A percentile compares a stretch with the other conserved stretches of the same genome.
Conservation (phyloP, 345 rosid genomes). For the Lumnitzera littorea region DNA sequence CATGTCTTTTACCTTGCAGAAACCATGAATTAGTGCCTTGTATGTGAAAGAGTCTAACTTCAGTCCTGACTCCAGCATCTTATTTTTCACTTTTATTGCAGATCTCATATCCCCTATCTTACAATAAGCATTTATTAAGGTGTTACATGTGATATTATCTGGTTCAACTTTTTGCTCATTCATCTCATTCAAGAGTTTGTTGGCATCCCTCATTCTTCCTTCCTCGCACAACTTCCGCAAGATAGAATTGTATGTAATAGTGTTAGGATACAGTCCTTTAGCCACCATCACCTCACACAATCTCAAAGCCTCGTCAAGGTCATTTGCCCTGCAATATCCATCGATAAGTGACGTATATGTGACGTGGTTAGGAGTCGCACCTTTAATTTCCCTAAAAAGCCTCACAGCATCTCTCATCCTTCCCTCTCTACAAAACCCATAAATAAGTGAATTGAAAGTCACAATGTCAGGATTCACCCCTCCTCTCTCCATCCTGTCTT, state of each 20-base stretch:
- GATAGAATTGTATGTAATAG: constrained; percentile 74
- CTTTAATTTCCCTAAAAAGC: constrained; percentile 67
- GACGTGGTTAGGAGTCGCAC: constrained; percentile 49
- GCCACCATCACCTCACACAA: constrained; percentile 62
- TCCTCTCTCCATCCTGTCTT: constrained; percentile 74
- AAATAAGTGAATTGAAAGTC: constrained; percentile 72
- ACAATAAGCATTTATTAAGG: constrained; percentile 81
- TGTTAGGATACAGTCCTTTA: constrained; percentile 59
- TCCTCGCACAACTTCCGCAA: constrained; percentile 71
- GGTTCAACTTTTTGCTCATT: constrained; percentile 63
- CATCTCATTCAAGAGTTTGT: constrained; percentile 73
- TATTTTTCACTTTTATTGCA: constrained; percentile 73
- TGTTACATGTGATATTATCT: constrained; percentile 81
- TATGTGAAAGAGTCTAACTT: constrained; percentile 58
- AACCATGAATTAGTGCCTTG: constrained; percentile 78
- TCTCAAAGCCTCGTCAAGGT: constrained; percentile 68
- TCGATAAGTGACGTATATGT: constrained; percentile 85
- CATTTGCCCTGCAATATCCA: constrained; percentile 74
- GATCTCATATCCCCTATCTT: constrained; percentile 77
- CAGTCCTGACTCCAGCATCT: constrained; percentile 75
- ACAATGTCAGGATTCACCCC: constrained; percentile 66
- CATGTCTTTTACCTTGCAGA: constrained; percentile 61
- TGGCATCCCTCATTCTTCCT: constrained; percentile 80
- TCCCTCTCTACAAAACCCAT: constrained; percentile 79
- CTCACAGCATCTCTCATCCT: constrained; percentile 85